Conservation (phyloP, 1,284 basidiomycete genomes). For the Tylopilus orsonianus region DNA sequence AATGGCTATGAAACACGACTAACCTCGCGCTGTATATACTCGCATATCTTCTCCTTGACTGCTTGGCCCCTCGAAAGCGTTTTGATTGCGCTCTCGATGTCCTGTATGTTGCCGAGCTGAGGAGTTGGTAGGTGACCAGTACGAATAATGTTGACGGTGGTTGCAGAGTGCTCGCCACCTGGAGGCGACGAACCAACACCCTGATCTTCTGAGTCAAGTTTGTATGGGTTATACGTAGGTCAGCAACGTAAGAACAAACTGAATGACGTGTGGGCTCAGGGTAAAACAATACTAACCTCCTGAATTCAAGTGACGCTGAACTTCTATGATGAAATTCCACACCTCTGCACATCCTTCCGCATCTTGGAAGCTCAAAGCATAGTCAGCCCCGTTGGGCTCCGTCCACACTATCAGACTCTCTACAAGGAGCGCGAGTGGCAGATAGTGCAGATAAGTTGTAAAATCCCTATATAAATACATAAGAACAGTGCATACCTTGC, state of each 20-base stretch:
- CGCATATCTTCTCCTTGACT: conserved; percentile 78
- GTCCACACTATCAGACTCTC: conserved; percentile 99
- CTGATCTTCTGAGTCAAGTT: conserved; percentile 43
- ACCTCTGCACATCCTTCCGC: conserved; percentile 95
- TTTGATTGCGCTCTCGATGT: conserved; percentile 78
- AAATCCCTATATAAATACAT: not conserved
- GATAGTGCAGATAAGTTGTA: conserved; percentile 3
- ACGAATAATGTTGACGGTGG: conserved; percentile 62
- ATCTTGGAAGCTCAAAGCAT: conserved; percentile 97
- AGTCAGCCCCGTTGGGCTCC: conserved; percentile 91
- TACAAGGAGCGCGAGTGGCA: conserved; percentile 33
- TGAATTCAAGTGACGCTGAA: conserved; percentile 81
- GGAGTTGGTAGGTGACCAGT: conserved; percentile 72
- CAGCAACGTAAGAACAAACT: conserved; percentile 9
- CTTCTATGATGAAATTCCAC: conserved; percentile 95
- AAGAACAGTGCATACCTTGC: conserved; percentile 63
- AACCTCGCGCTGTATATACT: conserved; percentile 78
- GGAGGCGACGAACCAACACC: conserved; percentile 57
- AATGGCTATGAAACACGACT: conserved; percentile 26
- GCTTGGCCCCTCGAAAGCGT: conserved; percentile 60
- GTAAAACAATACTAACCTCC: conserved; percentile 45
- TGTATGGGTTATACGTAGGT: conserved; percentile 17
- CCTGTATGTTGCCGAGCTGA: conserved; percentile 67
- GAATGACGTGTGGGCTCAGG: conserved; percentile 12
- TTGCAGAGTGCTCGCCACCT: conserved; percentile 55